Evolutionary conservation across 495 filamentous ascomycete genomes (phyloP), one percentile per base, ranked within the genome.

Genomic region (Penicillium chermesinum): DNA sequence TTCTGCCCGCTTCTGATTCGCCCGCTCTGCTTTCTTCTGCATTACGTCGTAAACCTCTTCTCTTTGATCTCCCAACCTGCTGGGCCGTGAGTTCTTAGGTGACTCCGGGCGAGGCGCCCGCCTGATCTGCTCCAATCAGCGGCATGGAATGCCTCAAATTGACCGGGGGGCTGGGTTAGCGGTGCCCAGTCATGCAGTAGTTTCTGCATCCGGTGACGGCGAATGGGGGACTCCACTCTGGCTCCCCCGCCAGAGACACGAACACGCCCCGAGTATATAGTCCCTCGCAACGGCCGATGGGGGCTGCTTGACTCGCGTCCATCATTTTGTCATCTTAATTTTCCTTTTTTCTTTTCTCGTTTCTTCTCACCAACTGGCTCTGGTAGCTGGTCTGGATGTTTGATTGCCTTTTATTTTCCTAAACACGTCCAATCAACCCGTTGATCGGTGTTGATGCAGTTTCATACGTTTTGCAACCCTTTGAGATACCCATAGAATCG

Each of bases 371-470:
- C 57, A 58, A 63, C 50, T 30, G 38, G 67, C 67, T 70, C 67
- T 67, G 67, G 65, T 61, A 70, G 67, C 67, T 56, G 30, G 13
- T 21, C 46, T 44, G 54, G 55, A 58, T 58, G 47, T 54, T 44
- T 56, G 51, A 40, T 35, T 61, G 61, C 46, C 52, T 50, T 38
- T 57, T 41, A 18, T 25, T 20, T 33, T 46, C 53, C 38, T 39
- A 43, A 20, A 48, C 40, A 44, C 40, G 38, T 44, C 39, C 35
- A n/a, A 36, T 20, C 27, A 21, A 62, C 59, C 67, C 60, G 69
- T 72, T 62, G 69, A 79, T 63, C 76, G 69, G 75, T 65, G 61
- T 66, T 49, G 44, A 62, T 53, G 55, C 50, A 41, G 35, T 57
- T 55, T 54, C 45, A 37, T 53, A 62, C 52, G 49, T 18, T 5